Evolutionary conservation across 2,329 filamentous ascomycete species (phyloP).

Genomic region (Teratosphaeria gauchensis): DNA sequence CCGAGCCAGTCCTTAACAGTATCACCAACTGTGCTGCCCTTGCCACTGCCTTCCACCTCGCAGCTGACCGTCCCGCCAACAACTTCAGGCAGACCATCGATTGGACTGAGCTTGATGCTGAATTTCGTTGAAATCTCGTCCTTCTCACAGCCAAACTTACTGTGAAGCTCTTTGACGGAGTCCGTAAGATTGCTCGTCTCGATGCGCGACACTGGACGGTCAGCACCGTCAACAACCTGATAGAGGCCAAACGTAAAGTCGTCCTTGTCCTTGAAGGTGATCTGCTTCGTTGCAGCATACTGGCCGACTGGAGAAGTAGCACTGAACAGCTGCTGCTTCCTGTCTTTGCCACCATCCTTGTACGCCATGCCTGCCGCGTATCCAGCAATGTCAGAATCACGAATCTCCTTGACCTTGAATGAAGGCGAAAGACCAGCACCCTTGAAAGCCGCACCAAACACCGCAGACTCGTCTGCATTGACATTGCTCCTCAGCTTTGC

Average conservation of each 20-base stretch:
- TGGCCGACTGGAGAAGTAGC: slow-evolving; percentile 61
- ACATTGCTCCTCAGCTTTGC: slow-evolving; percentile 84
- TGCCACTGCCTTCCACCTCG: slow-evolving; percentile 60
- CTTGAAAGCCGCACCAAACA: slow-evolving; percentile 91
- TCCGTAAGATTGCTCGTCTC: slow-evolving; percentile 78
- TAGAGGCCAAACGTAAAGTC: slow-evolving; percentile 75
- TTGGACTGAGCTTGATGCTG: slow-evolving; percentile 58
- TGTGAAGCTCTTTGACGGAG: slow-evolving; percentile 67
- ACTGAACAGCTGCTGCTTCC: slow-evolving; percentile 75
- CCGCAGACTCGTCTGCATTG: slow-evolving; percentile 92
- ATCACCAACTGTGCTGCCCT: slow-evolving; percentile 76
- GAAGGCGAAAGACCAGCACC: slow-evolving; percentile 85
- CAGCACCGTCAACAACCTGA: slow-evolving; percentile 53
- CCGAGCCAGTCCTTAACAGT: slow-evolving; percentile 95
- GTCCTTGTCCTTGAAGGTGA: slow-evolving; percentile 70
- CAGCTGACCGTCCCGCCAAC: slow-evolving; percentile 71
- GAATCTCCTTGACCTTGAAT: slow-evolving; percentile 96
- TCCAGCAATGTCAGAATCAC: slow-evolving; percentile 63
- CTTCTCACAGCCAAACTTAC: slow-evolving; percentile 66
- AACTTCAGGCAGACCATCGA: slow-evolving; percentile 74
- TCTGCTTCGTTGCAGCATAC: slow-evolving; percentile 58
- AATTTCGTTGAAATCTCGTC: slow-evolving; percentile 74
- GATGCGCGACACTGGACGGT: slow-evolving; percentile 56
- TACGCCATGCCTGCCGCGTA: slow-evolving; percentile 72
- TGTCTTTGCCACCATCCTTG: slow-evolving; percentile 52